These are phyloP conservation scores for Dendryphion nanum DNA, from an alignment of 2,329 filamentous ascomycete genomes.

Conservation along the genomic window DNA sequence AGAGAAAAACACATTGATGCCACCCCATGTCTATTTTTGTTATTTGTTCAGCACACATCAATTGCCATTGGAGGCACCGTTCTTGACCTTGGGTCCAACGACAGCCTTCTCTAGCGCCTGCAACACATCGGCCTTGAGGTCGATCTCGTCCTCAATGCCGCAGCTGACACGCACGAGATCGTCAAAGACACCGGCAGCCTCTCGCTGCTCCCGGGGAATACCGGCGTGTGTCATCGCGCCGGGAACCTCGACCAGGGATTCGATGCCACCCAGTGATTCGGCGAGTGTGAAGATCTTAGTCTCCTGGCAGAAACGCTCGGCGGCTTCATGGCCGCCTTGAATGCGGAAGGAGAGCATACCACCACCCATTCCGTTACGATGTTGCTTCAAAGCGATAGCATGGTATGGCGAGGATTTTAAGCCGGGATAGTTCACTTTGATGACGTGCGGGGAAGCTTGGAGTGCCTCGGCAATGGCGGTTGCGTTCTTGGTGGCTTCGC, in stretches of 20 bases:
- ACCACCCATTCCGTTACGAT: conserved; percentile 90
- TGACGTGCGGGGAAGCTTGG: conserved; percentile 75
- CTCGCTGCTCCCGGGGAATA: conserved; percentile 85
- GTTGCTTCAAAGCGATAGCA: conserved; percentile 81
- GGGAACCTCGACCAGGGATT: conserved; percentile 88
- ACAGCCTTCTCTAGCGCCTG: conserved; percentile 80
- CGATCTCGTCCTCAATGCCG: conserved; percentile 86
- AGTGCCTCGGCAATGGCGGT: conserved; percentile 73
- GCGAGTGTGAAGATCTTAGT: conserved; percentile 91
- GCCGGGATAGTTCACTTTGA: conserved; percentile 93
- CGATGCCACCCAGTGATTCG: conserved; percentile 88
- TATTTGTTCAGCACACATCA: too few relatives aligned
- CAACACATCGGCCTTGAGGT: conserved; percentile 77
- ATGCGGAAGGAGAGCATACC: conserved; percentile 98
- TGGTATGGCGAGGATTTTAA: conserved; percentile 84
- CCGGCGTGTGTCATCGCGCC: conserved; percentile 96
- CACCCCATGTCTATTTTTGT: too few relatives aligned
- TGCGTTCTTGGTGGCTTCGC: conserved; percentile 81
- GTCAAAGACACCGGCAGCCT: conserved; percentile 91
- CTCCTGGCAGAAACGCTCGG: conserved; percentile 86
- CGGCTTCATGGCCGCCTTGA: conserved; percentile 78
- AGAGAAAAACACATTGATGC: too few relatives aligned
- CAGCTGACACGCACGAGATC: conserved; percentile 92
- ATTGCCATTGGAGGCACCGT: conserved; percentile 3
- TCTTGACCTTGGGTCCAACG: conserved; percentile 45